These are phyloP conservation scores for Trichoderma erinaceum DNA, from an alignment of 495 filamentous ascomycete genomes.

Conservation along the genomic window DNA sequence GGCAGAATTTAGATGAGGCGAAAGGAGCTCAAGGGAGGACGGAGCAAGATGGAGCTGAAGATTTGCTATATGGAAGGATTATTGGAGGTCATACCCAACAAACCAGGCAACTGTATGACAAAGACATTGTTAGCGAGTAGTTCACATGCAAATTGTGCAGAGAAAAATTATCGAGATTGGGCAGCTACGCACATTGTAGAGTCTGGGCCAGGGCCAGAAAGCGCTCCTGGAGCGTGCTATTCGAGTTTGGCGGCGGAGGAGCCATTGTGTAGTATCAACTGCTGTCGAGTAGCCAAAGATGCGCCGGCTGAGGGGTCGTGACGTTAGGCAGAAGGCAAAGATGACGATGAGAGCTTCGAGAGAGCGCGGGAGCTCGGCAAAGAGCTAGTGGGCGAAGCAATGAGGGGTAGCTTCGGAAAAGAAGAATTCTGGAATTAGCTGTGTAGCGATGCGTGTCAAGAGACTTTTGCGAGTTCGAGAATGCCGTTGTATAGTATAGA, in stretches of 20 bases:
- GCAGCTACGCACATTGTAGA: constrained; percentile 65
- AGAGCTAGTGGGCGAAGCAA: background rate
- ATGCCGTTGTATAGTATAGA: background rate
- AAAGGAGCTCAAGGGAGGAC: constrained; percentile 6
- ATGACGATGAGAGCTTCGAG: constrained; percentile 11
- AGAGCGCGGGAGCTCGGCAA: background rate
- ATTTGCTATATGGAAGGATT: background rate
- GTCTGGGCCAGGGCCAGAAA: constrained; percentile 74
- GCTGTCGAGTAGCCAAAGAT: background rate
- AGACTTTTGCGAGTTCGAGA: background rate
- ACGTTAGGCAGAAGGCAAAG: background rate
- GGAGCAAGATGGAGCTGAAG: constrained; percentile 1
- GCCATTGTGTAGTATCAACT: background rate
- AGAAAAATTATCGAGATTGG: constrained; percentile 1
- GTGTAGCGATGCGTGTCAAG: background rate
- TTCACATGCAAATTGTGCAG: constrained; percentile 16
- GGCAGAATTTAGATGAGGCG: background rate
- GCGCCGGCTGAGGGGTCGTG: constrained; percentile 8
- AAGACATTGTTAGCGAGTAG: constrained; percentile 24
- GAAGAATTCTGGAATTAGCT: background rate
- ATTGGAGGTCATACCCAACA: constrained; percentile 60
- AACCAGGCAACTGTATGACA: constrained; percentile 64
- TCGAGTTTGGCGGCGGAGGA: constrained; percentile 68
- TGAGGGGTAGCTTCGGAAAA: constrained; percentile 8
- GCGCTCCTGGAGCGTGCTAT: constrained; percentile 65